Evolutionary conservation across 257 asterid species (phyloP).

Genomic region (Knoxia roxburghii): DNA sequence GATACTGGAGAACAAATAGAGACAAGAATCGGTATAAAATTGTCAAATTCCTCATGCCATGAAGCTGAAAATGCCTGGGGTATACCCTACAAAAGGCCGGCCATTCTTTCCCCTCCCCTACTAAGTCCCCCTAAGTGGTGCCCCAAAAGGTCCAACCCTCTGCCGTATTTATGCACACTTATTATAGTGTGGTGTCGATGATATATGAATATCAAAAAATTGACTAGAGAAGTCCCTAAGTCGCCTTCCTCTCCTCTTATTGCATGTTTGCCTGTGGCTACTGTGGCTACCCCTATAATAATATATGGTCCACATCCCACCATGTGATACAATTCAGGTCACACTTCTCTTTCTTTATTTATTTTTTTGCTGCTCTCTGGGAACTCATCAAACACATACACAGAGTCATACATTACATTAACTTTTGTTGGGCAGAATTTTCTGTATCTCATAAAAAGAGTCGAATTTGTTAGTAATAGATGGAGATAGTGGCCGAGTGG

Average conservation of each 20-base stretch:
- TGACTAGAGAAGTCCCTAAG: conserved; percentile 14
- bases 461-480: too few relatives aligned
- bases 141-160: conserved; percentile 14
- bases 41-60: conserved; percentile 18
- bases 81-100: conserved; percentile 29
- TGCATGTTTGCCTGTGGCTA: conserved; percentile 11
- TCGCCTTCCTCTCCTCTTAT: conserved; percentile 9
- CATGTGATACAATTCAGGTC: conserved; percentile 14
- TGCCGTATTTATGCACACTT: conserved; percentile 2
- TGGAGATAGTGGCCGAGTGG: too few relatives aligned
- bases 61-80: conserved; percentile 2
- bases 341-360: conserved; percentile 1
- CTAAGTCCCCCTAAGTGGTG: conserved; percentile 14
- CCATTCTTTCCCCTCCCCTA: conserved; percentile 21
- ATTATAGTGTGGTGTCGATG: not conserved
- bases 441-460: too few relatives aligned
- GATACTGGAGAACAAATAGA: conserved; percentile 5
- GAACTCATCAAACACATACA: conserved; percentile 19
- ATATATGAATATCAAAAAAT: conserved; percentile 5
- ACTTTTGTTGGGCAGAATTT: too few relatives aligned
- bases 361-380: conserved; percentile 13
- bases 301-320: conserved; percentile 32
- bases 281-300: too few relatives aligned
- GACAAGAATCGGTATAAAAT: conserved; percentile 26
- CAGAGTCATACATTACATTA: too few relatives aligned